Evolutionary conservation across 2,329 filamentous ascomycete species (phyloP).

Genomic region (Neodidymelliopsis sp.): DNA sequence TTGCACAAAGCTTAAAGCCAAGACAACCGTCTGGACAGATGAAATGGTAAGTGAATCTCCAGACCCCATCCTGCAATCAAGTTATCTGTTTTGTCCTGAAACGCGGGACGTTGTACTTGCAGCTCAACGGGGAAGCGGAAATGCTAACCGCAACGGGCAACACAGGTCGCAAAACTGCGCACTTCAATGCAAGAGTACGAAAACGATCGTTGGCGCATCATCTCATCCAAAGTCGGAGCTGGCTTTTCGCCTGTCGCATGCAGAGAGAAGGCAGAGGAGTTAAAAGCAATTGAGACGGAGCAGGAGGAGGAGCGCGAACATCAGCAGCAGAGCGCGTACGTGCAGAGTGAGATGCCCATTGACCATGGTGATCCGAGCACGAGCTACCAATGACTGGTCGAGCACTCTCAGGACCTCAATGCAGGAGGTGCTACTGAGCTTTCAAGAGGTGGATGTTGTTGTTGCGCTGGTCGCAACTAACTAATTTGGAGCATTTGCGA

Average conservation of each 20-base stretch:
- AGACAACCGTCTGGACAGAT: slow-evolving; percentile 91
- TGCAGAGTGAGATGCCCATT: slow-evolving; percentile 40
- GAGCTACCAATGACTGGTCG: slow-evolving; percentile 48
- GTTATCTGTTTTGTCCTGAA: slow-evolving; percentile 31
- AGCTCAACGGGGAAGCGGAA: slow-evolving; percentile 31
- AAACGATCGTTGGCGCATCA: slow-evolving; percentile 90
- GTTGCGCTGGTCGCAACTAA: slow-evolving; percentile 14
- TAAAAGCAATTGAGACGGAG: slow-evolving; percentile 51
- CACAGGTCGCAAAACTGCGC: slow-evolving; percentile 77
- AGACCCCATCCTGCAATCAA: slow-evolving; percentile 8
- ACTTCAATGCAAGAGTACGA: slow-evolving; percentile 84
- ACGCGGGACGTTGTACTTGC: slow-evolving; percentile 46
- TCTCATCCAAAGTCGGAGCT: slow-evolving; percentile 87
- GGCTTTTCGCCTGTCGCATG: slow-evolving; percentile 89
- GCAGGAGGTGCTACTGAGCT: slow-evolving; percentile 8
- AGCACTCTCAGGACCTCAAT: slow-evolving; percentile 22
- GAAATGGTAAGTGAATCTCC: slow-evolving; percentile 74
- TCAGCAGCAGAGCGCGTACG: slow-evolving; percentile 38
- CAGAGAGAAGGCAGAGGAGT: slow-evolving; percentile 76
- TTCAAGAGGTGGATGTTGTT: slow-evolving; percentile 11
- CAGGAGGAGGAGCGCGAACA: slow-evolving; percentile 34
- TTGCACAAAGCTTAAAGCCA: slow-evolving; percentile 93
- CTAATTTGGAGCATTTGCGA: slow-evolving; percentile 10
- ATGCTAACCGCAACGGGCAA: slow-evolving; percentile 45
- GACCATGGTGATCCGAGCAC: slow-evolving; percentile 42